These are phyloP conservation scores for Sparassis latifolia DNA, from an alignment of 1,284 basidiomycete genomes.

Conservation along the genomic window DNA sequence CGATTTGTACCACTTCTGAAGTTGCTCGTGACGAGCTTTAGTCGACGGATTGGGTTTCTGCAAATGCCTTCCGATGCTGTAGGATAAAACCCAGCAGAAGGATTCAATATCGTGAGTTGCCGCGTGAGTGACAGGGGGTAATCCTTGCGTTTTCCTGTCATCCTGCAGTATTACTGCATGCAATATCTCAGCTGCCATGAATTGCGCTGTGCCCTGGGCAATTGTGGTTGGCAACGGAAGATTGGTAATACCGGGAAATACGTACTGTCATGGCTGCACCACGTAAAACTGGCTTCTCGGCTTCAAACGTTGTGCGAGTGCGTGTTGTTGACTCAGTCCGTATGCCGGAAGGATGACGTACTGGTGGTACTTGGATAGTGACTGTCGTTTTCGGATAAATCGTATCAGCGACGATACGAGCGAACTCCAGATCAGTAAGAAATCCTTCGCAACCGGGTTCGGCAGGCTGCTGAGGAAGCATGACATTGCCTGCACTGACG, in stretches of 20 bases:
- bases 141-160: too few species aligned
- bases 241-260: background rate
- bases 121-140: too few species aligned
- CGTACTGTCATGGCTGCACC: background rate
- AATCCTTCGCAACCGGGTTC: background rate
- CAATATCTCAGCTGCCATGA: background rate
- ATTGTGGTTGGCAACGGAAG: background rate
- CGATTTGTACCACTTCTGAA: too few species aligned
- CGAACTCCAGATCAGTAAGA: background rate
- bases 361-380: background rate
- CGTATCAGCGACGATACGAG: background rate
- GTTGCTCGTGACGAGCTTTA: too few species aligned
- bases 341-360: background rate
- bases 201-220: background rate
- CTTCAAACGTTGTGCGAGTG: background rate
- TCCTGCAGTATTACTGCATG: too few species aligned
- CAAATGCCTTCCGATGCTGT: too few species aligned
- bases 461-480: background rate
- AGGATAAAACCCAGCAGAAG: too few species aligned
- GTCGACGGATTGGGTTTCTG: too few species aligned
- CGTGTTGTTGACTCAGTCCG: background rate
- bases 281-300: background rate
- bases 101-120: too few species aligned
- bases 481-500: background rate
- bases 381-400: background rate